Evolutionary conservation across 768 basidiomycete genomes (phyloP), one percentile per base, ranked within the genome.

Genomic region (Hericium coralloides): DNA sequence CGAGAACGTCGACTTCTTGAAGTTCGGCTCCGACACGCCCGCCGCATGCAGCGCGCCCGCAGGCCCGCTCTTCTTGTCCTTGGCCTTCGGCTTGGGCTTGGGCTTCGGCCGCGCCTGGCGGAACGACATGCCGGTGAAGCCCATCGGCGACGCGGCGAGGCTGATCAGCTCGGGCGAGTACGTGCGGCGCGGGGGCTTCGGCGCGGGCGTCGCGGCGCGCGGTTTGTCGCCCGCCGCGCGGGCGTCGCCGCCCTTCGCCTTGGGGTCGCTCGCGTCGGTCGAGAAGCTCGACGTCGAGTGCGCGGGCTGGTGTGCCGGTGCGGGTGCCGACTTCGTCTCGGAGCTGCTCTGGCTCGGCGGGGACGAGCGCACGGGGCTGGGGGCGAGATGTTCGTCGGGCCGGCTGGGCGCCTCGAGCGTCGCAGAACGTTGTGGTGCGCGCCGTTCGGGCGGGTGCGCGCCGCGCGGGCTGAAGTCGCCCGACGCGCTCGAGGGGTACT

Each of bases 21-120:
- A 50, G 38, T 53, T 53, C 1, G 49, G 47, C 38, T 53, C 55
- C 12, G 60, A 54, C 22, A 31, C 55, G 51, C 47, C 52, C 47
- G 58, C 55, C 12, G 52, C 48, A 41, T 38, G 38, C 9, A 52
- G 31, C 2, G 18, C 37, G 37, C 51, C 47, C 20, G n/a, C 22
- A 2, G 52, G 47, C 2, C 49, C 49, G 15, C 22, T 31, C 31
- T 31, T 31, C n/a, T 50, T 58, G 12, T 31, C 10, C n/a, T 50
- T 58, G 12, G 52, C 31, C 43, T 52, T 52, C 14, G 39, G 36
- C 22, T 38, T n/a, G 3, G 49, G 47, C 36, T 59, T 60, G 25
- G 41, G 57, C 38, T 52, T 59, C 25, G 53, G 58, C 38, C 41
- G 53, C 41, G 41, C 55, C 37, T 49, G 25, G 23, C 58, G 51